Conservation (phyloP, 2,329 filamentous ascomycete species). For the Monilinia polystroma region DNA sequence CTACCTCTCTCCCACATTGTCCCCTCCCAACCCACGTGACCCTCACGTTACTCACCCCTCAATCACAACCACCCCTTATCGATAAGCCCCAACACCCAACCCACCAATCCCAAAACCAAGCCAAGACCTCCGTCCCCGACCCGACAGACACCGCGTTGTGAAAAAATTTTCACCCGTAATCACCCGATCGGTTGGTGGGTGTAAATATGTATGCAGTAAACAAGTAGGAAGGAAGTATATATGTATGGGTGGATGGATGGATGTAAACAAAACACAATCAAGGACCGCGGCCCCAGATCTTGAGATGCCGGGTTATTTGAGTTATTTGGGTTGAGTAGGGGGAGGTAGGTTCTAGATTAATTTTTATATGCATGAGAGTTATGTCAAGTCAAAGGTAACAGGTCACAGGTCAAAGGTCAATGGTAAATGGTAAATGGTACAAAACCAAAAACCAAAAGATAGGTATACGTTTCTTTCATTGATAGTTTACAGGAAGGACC, state of each 20-base stretch:
- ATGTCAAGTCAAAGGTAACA: no score
- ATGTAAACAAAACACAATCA: background rate
- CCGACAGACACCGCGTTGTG: background rate
- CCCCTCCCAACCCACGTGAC: no score
- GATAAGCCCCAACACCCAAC: no score
- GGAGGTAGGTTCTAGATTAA: background rate
- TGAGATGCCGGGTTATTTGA: background rate
- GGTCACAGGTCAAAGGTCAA: background rate
- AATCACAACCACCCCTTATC: no score
- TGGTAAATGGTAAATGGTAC: no score
- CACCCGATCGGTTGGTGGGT: background rate
- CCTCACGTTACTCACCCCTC: no score
- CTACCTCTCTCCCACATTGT: no score
- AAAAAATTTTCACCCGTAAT: conserved; percentile 16
- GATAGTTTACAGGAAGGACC: conserved; percentile 18
- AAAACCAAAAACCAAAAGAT: background rate
- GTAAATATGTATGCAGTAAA: no score
- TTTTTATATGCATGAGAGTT: background rate
- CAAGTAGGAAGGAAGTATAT: no score
- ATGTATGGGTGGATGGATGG: no score
- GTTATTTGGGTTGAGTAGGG: background rate
- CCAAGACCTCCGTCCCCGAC: no score
- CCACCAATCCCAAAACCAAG: no score
- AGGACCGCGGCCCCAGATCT: conserved; percentile 8
- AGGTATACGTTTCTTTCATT: conserved; percentile 13